Base-by-base conservation (phyloP, 2,329 filamentous ascomycete species). In the Paracoccidioides lutzii region DNA sequence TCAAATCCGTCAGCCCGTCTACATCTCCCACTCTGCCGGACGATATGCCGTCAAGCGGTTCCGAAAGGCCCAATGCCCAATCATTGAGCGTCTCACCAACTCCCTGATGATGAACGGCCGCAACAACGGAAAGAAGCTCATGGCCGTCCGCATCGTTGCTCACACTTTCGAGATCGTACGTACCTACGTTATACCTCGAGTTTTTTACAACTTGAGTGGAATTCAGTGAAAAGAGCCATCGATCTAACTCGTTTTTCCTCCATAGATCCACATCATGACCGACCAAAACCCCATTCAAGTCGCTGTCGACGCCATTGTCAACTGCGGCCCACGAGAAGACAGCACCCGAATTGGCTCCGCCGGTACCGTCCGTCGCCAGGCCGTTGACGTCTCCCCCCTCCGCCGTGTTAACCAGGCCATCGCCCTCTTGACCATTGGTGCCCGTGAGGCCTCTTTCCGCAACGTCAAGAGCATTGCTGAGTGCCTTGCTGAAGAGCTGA, bases 121-220 rank as follows among this genome's bases (percentile, higher is more conserved):
- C 80, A 98, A 98, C 88, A 98, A 96, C 88, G 93, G 93, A 79
- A 98, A 98, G 88, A 98, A 98, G 89, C 85, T 97, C 75, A 96
- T 95, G 90, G 94, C 93, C 74, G 91, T 97, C 77, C 90, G 93
- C 79, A 98, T 98, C 69, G 90, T 98, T 71, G 90, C 90, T 68
- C 93, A 98, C 83, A 79, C 91, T 71, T 98, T 98, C 79, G 94
- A 98, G 83, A 98, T 98, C 76, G 91, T 96, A 86, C 77, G 88
- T 87, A 63, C 52, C 54, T 12, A 49, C 37, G 22, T 22, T 37
- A 32, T 6, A 8, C 33, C 12, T 4, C 28, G 5, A 33, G 5
- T 15, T 5, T 37, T 50, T 38, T 38, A 53, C 14, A 43, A 50
- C 22, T 22, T 37, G 15, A 38, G 37, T 10, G 22, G 33, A 15